Evolutionary conservation across 805 yeast species (phyloP).

Genomic region (Scheffersomyces amazonensis): DNA sequence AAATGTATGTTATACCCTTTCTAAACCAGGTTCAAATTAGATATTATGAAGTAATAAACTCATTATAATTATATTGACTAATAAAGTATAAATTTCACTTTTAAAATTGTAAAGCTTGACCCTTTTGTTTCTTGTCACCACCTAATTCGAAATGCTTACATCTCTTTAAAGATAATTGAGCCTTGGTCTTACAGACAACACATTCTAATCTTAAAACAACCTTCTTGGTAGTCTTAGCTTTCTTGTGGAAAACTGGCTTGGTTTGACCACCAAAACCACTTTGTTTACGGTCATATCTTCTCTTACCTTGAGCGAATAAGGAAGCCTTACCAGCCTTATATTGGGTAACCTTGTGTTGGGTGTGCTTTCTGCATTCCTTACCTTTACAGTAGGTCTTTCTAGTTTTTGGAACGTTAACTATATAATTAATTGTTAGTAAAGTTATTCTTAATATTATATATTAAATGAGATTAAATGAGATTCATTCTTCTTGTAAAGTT

Average conservation of each 20-base stretch:
- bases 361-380: slow-evolving; percentile 98
- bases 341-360: slow-evolving; percentile 99
- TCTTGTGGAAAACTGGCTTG: slow-evolving; percentile 99
- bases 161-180: slow-evolving; percentile 97
- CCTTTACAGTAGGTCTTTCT: slow-evolving; percentile 99
- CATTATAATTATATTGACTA: too few relatives aligned
- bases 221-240: slow-evolving; percentile 99
- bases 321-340: slow-evolving; percentile 99
- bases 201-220: slow-evolving; percentile 99
- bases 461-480: too few relatives aligned
- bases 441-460: background rate
- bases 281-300: slow-evolving; percentile 99
- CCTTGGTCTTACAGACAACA: slow-evolving; percentile 97
- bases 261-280: slow-evolving; percentile 99
- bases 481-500: too few relatives aligned
- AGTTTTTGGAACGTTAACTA: slow-evolving; percentile 99
- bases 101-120: slow-evolving; percentile 99
- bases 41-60: too few relatives aligned
- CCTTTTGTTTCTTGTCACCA: slow-evolving; percentile 99
- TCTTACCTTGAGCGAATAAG: slow-evolving; percentile 99
- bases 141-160: slow-evolving; percentile 99
- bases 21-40: too few relatives aligned
- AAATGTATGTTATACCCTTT: too few relatives aligned
- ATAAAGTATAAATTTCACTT: slow-evolving; percentile 7
- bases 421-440: slow-evolving; percentile 2